Evolutionary conservation across 495 filamentous ascomycete genomes (phyloP), one percentile per base, ranked within the genome.

Genomic region (Astrocystis sublimbata): DNA sequence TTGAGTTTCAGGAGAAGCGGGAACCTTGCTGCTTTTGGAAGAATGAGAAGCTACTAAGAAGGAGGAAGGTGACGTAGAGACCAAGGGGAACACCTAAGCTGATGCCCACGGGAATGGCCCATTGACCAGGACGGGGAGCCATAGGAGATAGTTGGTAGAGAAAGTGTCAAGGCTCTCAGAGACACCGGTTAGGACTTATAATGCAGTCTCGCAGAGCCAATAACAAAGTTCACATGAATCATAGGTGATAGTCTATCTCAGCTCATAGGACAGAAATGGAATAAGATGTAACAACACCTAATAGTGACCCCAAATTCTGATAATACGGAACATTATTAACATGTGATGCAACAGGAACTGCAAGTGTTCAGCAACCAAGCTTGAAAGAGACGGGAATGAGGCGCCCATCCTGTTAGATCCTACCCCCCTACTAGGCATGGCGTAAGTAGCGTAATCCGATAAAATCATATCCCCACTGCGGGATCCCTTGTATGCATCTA

Each of bases 1-100:
- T n/a, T n/a, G 31, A 24, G 36, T 43, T 8, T 4, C n/a, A 33
- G 26, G 6, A 9, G 19, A 58, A 17, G 15, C 45, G 21, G 36
- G 21, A 49, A 36, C 65, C 83, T 75, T 75, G 87, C 86, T 87
- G 82, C 67, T 83, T 74, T 66, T 89, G 86, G 28, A 87, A 73
- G 68, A 71, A 81, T 12, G 83, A 76, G 54, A 78, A 79, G 1
- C 78, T 74, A 12, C 71, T 61, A 51, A 89, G 62, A 1, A 72
- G 61, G 2, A 85, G 62, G 30, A 88, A 79, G 26, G 73, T 66
- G 1, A 79, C 10, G 43, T 81, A 82, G 12, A 80, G 53, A 9
- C 50, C 71, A 10, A 81, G 31, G 6, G 77, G 78, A 19, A 72
- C 64, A 24, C 75, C 79, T 5, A 86, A 23, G 40, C 66, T 63